These are phyloP conservation scores for Hyphodiscus hymeniophilus DNA, from an alignment of 495 filamentous ascomycete species.

Conservation along the genomic window DNA sequence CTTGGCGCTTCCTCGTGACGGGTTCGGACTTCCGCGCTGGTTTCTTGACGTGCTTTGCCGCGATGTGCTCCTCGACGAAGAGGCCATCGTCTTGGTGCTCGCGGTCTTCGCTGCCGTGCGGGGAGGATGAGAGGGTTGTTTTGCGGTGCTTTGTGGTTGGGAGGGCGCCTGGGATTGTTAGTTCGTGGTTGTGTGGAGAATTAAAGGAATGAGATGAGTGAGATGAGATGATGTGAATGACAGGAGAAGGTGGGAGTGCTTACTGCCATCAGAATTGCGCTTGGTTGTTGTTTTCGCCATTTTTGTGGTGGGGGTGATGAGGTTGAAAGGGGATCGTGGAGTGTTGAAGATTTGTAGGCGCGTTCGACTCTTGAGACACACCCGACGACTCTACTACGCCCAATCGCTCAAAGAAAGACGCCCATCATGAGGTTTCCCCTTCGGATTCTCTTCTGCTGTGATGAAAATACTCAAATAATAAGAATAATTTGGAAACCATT, in stretches of 20 bases:
- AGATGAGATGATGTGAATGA: too few relatives aligned
- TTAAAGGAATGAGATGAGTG: background rate
- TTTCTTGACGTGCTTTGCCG: constrained; percentile 16
- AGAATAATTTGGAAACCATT: too few relatives aligned
- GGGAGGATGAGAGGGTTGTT: background rate
- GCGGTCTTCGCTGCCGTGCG: background rate
- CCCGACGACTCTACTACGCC: background rate
- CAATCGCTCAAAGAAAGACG: too few relatives aligned
- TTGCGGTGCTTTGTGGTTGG: constrained; percentile 8
- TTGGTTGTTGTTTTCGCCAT: constrained; percentile 10
- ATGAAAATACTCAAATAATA: too few relatives aligned
- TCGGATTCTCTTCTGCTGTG: too few relatives aligned
- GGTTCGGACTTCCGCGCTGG: constrained; percentile 10
- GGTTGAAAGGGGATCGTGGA: background rate
- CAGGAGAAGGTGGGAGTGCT: too few relatives aligned
- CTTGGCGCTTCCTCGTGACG: constrained; percentile 13
- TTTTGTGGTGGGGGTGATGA: background rate
- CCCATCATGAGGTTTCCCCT: too few relatives aligned
- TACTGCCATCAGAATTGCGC: constrained; percentile 18
- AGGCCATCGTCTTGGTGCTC: constrained; percentile 4
- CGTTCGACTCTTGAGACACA: background rate
- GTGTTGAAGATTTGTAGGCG: too few relatives aligned
- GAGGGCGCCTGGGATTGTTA: constrained; percentile 9
- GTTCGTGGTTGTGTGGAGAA: background rate
- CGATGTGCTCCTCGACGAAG: constrained; percentile 10